Percentiles rank a stretch among this genome's conserved stretches.
Conservation (phyloP, 1,139 yeast genomes). For the Zygotorulaspora mrakii region DNA sequence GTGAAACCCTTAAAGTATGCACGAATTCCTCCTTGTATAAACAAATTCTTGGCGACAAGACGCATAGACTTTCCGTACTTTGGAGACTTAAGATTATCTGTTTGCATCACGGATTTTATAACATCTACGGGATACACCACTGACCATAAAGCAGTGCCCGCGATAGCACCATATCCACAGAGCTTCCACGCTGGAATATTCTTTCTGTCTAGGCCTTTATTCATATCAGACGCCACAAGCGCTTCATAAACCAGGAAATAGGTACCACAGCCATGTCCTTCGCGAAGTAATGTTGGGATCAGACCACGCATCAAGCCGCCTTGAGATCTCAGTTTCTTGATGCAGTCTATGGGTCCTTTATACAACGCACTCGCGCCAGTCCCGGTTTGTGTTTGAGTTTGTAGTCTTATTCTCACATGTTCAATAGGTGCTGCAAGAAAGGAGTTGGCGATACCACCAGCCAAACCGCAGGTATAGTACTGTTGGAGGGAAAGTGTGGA, state of each 20-base stretch:
- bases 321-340: constrained; percentile 51
- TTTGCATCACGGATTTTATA: constrained; percentile 78
- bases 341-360: constrained; percentile 77
- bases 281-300: constrained; percentile 76
- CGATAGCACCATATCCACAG: constrained; percentile 76
- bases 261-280: constrained; percentile 81
- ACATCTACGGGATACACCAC: constrained; percentile 81
- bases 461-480: constrained; percentile 76
- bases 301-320: constrained; percentile 79
- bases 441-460: constrained; percentile 86
- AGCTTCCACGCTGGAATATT: constrained; percentile 74
- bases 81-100: constrained; percentile 61
- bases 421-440: constrained; percentile 88
- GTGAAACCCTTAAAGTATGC: constrained; percentile 37
- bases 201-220: constrained; percentile 45
- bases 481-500: constrained; percentile 48
- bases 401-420: constrained; percentile 86
- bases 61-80: constrained; percentile 34
- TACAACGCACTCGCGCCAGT: constrained; percentile 40
- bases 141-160: constrained; percentile 85
- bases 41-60: constrained; percentile 54
- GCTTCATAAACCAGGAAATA: constrained; percentile 90
- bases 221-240: constrained; percentile 57
- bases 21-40: constrained; percentile 26
- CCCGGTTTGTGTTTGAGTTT: constrained; percentile 53